A percentile compares a stretch with the other conserved stretches of the same genome.
Conservation (phyloP, 2,329 filamentous ascomycete genomes). For the Hortaea sp. region DNA sequence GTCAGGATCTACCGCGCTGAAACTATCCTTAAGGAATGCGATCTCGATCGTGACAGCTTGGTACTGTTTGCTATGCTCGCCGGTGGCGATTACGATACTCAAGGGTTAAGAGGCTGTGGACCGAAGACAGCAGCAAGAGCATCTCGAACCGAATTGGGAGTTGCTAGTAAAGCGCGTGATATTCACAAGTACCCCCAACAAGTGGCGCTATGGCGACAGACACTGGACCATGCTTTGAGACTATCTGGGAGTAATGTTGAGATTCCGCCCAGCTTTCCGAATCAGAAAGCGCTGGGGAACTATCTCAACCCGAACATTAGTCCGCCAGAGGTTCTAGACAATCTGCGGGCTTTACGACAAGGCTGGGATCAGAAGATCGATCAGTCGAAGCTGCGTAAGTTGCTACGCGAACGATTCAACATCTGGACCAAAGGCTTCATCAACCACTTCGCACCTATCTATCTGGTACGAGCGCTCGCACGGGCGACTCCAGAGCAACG, state of each 20-base stretch:
- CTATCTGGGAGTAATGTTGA: conserved; percentile 5
- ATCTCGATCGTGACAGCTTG: conserved; percentile 27
- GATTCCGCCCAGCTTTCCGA: conserved; percentile 18
- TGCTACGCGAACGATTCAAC: conserved; percentile 28
- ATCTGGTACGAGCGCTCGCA: conserved; percentile 23
- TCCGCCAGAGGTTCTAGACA: conserved; percentile 19
- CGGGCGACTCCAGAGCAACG: conserved; percentile 8
- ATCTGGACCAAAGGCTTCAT: conserved; percentile 29
- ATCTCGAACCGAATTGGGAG: conserved; percentile 21
- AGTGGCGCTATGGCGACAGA: conserved; percentile 17
- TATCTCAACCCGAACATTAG: conserved; percentile 30
- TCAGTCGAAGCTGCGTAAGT: conserved; percentile 24
- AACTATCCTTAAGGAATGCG: conserved; percentile 18
- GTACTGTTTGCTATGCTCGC: conserved; percentile 32
- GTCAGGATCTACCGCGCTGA: conserved; percentile 25
- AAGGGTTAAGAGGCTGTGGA: conserved; percentile 30
- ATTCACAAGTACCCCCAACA: conserved; percentile 17
- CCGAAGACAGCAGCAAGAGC: conserved; percentile 19
- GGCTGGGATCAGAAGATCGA: conserved; percentile 24
- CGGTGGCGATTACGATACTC: conserved; percentile 32
- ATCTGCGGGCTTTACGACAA: conserved; percentile 19
- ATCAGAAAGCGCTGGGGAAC: conserved; percentile 22
- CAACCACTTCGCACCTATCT: conserved; percentile 28
- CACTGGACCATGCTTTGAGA: conserved; percentile 12
- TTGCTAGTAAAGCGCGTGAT: conserved; percentile 18